phyloP scores from a whole-genome alignment of 768 basidiomycete genomes.

The Psilocybe tampanensis region DNA sequence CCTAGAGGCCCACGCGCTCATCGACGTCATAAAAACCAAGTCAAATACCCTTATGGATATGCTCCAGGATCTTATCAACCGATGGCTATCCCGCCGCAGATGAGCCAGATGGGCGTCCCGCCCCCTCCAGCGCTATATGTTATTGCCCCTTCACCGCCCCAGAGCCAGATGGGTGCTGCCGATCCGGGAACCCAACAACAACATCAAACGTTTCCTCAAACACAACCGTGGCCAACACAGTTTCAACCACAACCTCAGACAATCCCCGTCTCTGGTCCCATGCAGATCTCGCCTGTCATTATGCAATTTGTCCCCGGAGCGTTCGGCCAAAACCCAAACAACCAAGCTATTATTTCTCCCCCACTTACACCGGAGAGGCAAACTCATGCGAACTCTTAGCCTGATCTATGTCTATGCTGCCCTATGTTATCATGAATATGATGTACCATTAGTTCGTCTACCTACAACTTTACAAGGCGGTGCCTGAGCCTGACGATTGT shows the following conservation, averaged over 20 bases:
- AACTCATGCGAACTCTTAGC: background rate
- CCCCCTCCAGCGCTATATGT: conserved; percentile 19
- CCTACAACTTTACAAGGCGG: too few species aligned
- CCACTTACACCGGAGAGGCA: conserved; percentile 24
- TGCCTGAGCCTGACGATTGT: too few species aligned
- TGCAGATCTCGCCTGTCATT: conserved; percentile 18
- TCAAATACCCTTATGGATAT: conserved; percentile 19
- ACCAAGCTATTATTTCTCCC: conserved; percentile 22
- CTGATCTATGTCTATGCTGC: conserved; percentile 5
- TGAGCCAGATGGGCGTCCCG: conserved; percentile 5
- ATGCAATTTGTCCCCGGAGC: conserved; percentile 22
- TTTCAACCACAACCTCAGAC: background rate
- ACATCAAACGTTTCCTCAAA: background rate
- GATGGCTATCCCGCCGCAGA: conserved; percentile 23
- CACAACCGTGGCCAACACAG: background rate
- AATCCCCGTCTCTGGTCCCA: background rate
- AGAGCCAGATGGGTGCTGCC: conserved; percentile 19
- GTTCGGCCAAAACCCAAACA: conserved; percentile 3
- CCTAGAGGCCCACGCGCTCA: conserved; percentile 22
- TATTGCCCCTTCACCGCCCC: conserved; percentile 24
- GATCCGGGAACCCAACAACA: background rate
- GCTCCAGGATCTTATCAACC: conserved; percentile 20
- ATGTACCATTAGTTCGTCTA: too few species aligned
- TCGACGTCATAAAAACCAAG: conserved; percentile 13
- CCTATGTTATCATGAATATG: too few species aligned